A percentile compares a stretch with the other conserved stretches of the same genome.
These are phyloP conservation scores for Inosperma sp. DNA, from an alignment of 768 basidiomycete genomes.

Conservation along the genomic window DNA sequence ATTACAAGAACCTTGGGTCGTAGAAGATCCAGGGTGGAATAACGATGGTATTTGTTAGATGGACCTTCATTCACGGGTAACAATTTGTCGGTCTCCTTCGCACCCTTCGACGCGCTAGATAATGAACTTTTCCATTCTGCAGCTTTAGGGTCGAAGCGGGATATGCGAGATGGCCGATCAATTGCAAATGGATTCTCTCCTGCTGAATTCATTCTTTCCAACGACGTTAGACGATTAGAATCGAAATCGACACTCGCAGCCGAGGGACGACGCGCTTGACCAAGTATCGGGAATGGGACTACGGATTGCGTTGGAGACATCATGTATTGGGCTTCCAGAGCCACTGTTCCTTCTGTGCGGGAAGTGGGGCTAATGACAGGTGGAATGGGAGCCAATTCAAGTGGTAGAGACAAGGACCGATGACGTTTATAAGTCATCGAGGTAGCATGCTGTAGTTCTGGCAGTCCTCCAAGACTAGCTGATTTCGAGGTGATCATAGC, in stretches of 20 bases:
- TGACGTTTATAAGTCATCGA: slow-evolving; percentile 39
- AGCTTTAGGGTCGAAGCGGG: slow-evolving; percentile 79
- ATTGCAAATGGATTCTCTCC: slow-evolving; percentile 68
- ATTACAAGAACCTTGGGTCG: slow-evolving; percentile 92
- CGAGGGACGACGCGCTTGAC: slow-evolving; percentile 30
- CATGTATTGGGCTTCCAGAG: background rate
- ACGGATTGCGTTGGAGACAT: background rate
- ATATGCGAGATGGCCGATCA: slow-evolving; percentile 59
- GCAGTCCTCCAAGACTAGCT: slow-evolving; percentile 58
- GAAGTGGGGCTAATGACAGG: slow-evolving; percentile 43
- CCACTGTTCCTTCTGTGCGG: slow-evolving; percentile 28
- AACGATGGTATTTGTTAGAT: slow-evolving; percentile 47
- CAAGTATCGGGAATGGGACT: background rate
- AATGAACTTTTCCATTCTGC: slow-evolving; percentile 51
- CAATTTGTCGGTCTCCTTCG: slow-evolving; percentile 52
- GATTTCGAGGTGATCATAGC: slow-evolving; percentile 49
- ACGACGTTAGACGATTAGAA: slow-evolving; percentile 39
- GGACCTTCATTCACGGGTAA: slow-evolving; percentile 40
- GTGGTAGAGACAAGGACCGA: slow-evolving; percentile 54
- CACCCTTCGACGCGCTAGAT: slow-evolving; percentile 65
- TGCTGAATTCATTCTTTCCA: slow-evolving; percentile 26
- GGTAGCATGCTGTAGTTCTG: slow-evolving; percentile 41
- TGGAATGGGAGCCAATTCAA: slow-evolving; percentile 49
- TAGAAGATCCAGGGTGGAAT: slow-evolving; percentile 74
- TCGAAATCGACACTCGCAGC: slow-evolving; percentile 33